Evolutionary conservation across 2,329 filamentous ascomycete species (phyloP), one percentile per base, ranked within the genome.

Genomic region (Verticillium nubilum): DNA sequence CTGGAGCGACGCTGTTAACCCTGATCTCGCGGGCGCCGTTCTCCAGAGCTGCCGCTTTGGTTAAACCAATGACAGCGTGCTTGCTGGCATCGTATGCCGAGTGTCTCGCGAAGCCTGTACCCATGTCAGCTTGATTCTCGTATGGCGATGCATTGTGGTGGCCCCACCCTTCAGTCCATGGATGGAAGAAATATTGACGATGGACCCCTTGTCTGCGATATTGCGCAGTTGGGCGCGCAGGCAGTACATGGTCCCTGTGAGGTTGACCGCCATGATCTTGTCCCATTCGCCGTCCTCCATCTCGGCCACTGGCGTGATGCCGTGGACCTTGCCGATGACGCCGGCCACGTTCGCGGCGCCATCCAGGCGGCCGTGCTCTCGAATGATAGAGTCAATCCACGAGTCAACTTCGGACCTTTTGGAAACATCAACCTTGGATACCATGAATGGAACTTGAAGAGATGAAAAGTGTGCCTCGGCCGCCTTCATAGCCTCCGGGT

Each of bases 171-270:
- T 53, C 62, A 63, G 50, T 5, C 79, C 79, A 23, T 78, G 72
- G 29, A 81, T 76, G 42, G 75, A 80, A 17, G 74, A 71, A 26
- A 77, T 72, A 67, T 80, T 83, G 58, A 84, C 80, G 62, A 84
- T 81, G 63, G 79, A 80, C 2, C 78, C 79, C 2, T 75, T 74
- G 4, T 75, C 70, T 1, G 72, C 70, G 52, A 81, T 74, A 37
- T 73, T 72, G 35, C 66, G 66, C 37, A 74, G 67, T 61, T 72
- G 65, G 17, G 72, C 73, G 47, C 74, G 69, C 61, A 76, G 57
- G 61, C 74, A 76, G 64, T 75, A 73, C 73, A 76, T 76, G 15
- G 68, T 71, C 4, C 74, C 75, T 9, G 72, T 76, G 35, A 76
- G 63, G 59, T 77, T 77, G 55, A 76, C 69, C 5, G 66, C 68